Base-by-base conservation (phyloP, 768 basidiomycete species). In the Pleurotus citrinopileatus region DNA sequence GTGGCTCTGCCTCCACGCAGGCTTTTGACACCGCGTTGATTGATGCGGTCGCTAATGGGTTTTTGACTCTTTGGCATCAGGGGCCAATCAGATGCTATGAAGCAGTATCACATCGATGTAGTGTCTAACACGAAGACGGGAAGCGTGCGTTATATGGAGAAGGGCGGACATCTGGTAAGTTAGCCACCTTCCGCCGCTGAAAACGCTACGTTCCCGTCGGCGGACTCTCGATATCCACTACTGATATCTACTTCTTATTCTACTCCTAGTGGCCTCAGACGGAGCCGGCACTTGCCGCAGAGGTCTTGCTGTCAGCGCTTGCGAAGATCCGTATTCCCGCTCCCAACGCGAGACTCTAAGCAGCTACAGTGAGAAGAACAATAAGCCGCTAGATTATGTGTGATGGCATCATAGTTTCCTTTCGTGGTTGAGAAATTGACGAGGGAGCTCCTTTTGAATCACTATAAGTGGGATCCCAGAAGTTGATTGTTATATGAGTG, bases 121-220 rank as follows among this genome's bases (percentile, higher is more conserved):
- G 51, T 60, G 6, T 40, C 32, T 13, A 47, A 46, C 8, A 56
- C 42, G 52, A 45, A 28, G 2, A 52, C n/a, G 3, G 57, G 59
- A 8, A 62, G 59, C 20, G 57, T 60, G 5, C 59, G 56, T 40
- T 56, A 57, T 17, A 42, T 62, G 46, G 61, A 57, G n/a, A 57
- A 56, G 29, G 59, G 61, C 15, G 61, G 61, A 2, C 59, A 60
- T 45, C 58, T 60, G 59, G 60, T 59, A 45, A 38, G 56, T 57
- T n/a, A n/a, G 29, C n/a, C 17, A 32, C 17, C n/a, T 27, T 17
- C 22, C 19, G 17, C 32, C 15, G 13, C 13, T 3, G 12, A 27
- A 46, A 22, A n/a, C 23, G 27, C 25, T 46, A 13, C 25, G 27
- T 46, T 2, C 23, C 29, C 29, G 29, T 32, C 29, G 29, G 29